A percentile compares a stretch with the other conserved stretches of the same genome.
These are phyloP conservation scores for Violaceomyces palustris DNA, from an alignment of 1,284 basidiomycete genomes.

Conservation along the genomic window DNA sequence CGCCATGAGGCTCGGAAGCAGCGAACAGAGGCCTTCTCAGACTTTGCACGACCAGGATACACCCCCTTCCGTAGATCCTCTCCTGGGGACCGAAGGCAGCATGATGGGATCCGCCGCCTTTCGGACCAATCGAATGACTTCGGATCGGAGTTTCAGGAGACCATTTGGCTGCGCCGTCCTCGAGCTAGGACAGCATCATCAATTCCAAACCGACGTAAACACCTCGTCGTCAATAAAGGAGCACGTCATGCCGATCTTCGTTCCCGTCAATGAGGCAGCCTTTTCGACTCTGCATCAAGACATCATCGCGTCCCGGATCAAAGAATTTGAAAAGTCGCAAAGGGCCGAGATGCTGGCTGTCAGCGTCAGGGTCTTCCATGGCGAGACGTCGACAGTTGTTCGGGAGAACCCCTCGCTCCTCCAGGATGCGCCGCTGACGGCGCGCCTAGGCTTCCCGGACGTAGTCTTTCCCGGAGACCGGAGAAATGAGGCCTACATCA, in stretches of 20 bases:
- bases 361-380: slow-evolving; percentile 84
- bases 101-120: slow-evolving; percentile 5
- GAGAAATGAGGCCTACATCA: slow-evolving; percentile 93
- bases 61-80: too few species aligned
- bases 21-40: too few species aligned
- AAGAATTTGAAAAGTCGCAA: slow-evolving; percentile 77
- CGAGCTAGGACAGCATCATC: slow-evolving; percentile 65
- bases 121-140: slow-evolving; percentile 29
- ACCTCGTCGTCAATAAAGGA: slow-evolving; percentile 57
- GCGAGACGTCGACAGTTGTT: slow-evolving; percentile 69
- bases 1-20: slow-evolving; percentile 71
- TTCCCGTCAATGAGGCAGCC: slow-evolving; percentile 71
- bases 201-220: slow-evolving; percentile 61
- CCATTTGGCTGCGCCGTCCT: slow-evolving; percentile 92
- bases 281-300: slow-evolving; percentile 94
- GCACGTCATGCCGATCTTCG: slow-evolving; percentile 81
- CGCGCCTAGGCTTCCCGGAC: slow-evolving; percentile 91
- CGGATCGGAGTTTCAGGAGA: slow-evolving; percentile 61
- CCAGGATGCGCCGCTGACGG: slow-evolving; percentile 72
- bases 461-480: slow-evolving; percentile 87
- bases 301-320: slow-evolving; percentile 73
- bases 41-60: too few species aligned
- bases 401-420: slow-evolving; percentile 82
- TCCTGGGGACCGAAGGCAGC: background rate
- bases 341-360: slow-evolving; percentile 82